These are phyloP conservation scores for Colletotrichum spinosum DNA, from an alignment of 2,329 filamentous ascomycete genomes.

Conservation along the genomic window DNA sequence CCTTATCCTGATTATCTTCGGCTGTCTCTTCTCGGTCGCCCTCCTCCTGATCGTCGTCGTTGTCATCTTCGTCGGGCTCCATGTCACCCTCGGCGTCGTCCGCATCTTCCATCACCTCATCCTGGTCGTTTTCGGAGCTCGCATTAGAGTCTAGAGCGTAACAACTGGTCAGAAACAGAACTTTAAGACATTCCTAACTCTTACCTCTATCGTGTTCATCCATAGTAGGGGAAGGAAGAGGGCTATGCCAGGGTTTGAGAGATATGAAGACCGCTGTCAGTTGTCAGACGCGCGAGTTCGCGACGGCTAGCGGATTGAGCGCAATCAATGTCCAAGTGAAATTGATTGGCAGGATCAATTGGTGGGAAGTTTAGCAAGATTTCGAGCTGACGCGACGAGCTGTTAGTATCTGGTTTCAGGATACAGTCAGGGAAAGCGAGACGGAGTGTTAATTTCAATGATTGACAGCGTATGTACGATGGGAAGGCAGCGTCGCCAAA, in stretches of 20 bases:
- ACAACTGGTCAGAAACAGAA: neutral
- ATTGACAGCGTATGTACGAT: too few relatives aligned
- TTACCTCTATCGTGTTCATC: conserved; percentile 46
- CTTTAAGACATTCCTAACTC: neutral
- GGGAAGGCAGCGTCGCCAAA: conserved; percentile 17
- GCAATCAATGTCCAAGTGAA: neutral
- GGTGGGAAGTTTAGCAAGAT: too few relatives aligned
- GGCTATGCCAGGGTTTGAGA: too few relatives aligned
- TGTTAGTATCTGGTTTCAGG: too few relatives aligned
- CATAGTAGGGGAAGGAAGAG: conserved; percentile 34
- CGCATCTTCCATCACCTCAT: conserved; percentile 68
- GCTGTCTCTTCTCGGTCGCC: conserved; percentile 50
- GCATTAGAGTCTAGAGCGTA: conserved; percentile 48
- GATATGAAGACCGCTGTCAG: too few relatives aligned
- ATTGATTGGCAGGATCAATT: too few relatives aligned
- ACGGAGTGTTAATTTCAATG: neutral
- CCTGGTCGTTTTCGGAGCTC: conserved; percentile 60
- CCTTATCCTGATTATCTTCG: conserved; percentile 44
- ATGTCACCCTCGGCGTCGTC: conserved; percentile 51
- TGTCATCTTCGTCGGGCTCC: conserved; percentile 48
- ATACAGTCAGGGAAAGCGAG: neutral
- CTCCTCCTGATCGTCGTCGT: conserved; percentile 49
- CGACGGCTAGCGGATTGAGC: conserved; percentile 8
- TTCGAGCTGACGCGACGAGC: too few relatives aligned
- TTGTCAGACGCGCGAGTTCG: neutral